Percentiles rank a stretch among this genome's conserved stretches.
These are phyloP conservation scores for Lachancea thermotolerans DNA, from an alignment of 805 yeast species.

Conservation along the genomic window DNA sequence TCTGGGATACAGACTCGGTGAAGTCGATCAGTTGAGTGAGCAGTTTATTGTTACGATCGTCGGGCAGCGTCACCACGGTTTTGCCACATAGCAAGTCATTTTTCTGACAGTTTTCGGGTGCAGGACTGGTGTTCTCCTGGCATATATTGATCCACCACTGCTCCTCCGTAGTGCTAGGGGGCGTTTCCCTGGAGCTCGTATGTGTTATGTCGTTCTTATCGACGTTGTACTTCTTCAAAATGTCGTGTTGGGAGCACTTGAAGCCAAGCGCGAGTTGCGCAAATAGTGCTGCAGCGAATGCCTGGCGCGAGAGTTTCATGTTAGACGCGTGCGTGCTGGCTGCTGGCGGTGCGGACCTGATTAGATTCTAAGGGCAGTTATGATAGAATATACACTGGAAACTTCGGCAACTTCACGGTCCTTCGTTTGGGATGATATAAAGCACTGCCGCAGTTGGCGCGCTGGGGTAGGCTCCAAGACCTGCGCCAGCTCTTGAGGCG, in stretches of 20 bases:
- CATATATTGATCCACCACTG: conserved; percentile 74
- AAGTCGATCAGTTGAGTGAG: conserved; percentile 59
- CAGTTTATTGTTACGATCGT: conserved; percentile 32
- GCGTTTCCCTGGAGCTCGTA: conserved; percentile 45
- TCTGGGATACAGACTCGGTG: conserved; percentile 27
- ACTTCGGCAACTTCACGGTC: no score
- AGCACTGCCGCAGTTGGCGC: no score
- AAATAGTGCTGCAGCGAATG: background rate
- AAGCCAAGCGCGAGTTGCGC: conserved; percentile 1
- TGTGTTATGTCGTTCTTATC: conserved; percentile 4
- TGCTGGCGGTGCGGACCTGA: no score
- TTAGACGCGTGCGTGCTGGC: background rate
- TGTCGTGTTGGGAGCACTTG: conserved; percentile 20
- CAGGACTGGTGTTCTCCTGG: conserved; percentile 35
- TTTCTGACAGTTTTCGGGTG: conserved; percentile 50
- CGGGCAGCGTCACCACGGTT: conserved; percentile 46
- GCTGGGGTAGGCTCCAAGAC: no score
- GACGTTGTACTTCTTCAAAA: conserved; percentile 21
- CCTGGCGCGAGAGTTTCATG: conserved; percentile 1
- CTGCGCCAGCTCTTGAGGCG: no score
- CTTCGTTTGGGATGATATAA: no score
- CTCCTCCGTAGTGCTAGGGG: conserved; percentile 62
- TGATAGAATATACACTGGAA: no score
- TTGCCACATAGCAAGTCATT: conserved; percentile 78
- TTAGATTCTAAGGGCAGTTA: no score